Percentiles rank a stretch among this genome's conserved stretches.
Conservation (phyloP, 768 basidiomycete species). For the Hydnomerulius pinastri region DNA sequence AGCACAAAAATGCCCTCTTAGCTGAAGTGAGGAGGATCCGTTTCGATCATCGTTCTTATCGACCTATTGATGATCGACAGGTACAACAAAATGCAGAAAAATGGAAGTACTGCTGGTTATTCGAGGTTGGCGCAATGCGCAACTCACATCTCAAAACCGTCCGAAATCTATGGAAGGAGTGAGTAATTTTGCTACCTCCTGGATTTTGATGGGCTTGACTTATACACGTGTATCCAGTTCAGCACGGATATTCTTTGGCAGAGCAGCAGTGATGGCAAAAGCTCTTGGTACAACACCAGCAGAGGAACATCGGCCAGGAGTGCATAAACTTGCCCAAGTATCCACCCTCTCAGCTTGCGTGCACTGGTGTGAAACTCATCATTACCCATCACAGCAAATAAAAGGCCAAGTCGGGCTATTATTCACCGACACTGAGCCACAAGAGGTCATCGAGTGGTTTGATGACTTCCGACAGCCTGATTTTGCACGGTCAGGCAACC, state of each 20-base stretch:
- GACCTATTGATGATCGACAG: conserved; percentile 41
- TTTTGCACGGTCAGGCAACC: conserved; percentile 88
- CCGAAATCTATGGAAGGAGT: conserved; percentile 92
- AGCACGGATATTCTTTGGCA: conserved; percentile 88
- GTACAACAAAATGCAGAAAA: conserved; percentile 83
- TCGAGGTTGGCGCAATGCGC: conserved; percentile 94
- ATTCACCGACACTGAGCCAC: conserved; percentile 88
- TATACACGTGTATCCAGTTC: conserved; percentile 47
- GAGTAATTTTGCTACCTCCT: conserved; percentile 27
- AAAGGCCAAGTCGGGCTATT: conserved; percentile 93
- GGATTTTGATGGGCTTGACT: conserved; percentile 7
- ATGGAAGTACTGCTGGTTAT: conserved; percentile 95
- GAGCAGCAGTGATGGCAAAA: conserved; percentile 91
- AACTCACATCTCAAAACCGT: conserved; percentile 95
- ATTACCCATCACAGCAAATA: conserved; percentile 63
- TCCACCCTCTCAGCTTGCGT: conserved; percentile 18
- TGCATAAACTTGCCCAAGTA: conserved; percentile 80
- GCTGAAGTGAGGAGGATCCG: conserved; percentile 56
- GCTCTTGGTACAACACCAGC: conserved; percentile 87
- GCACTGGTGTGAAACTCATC: conserved; percentile 6
- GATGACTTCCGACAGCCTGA: conserved; percentile 85
- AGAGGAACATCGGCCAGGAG: conserved; percentile 79
- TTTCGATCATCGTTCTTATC: conserved; percentile 8
- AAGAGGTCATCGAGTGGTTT: conserved; percentile 95
- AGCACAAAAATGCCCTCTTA: conserved; percentile 85